Evolutionary conservation across 495 filamentous ascomycete genomes (phyloP).

Genomic region (Aspergillus ostianus): DNA sequence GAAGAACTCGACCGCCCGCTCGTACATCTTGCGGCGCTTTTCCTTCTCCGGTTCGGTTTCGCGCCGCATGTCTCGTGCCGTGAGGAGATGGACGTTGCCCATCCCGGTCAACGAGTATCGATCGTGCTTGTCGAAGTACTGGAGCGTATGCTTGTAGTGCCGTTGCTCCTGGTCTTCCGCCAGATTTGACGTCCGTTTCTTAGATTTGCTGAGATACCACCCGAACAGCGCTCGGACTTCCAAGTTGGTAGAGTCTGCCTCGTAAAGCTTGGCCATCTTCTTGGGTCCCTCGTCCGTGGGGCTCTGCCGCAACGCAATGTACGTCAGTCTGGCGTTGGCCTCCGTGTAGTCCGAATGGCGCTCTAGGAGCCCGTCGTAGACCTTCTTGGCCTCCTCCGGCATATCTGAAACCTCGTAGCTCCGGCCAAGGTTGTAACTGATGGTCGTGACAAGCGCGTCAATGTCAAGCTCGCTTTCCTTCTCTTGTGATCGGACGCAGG

Average conservation of each 20-base stretch:
- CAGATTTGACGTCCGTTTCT: constrained; percentile 74
- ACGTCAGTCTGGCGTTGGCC: constrained; percentile 80
- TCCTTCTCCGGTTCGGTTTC: constrained; percentile 86
- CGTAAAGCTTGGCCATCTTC: constrained; percentile 74
- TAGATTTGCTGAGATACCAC: constrained; percentile 87
- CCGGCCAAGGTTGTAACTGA: constrained; percentile 95
- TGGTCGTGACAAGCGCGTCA: constrained; percentile 87
- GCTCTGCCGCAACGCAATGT: constrained; percentile 80
- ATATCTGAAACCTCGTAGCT: constrained; percentile 85
- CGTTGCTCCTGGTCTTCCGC: constrained; percentile 87
- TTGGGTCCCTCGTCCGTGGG: constrained; percentile 85
- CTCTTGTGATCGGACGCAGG: constrained; percentile 72
- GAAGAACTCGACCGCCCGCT: constrained; percentile 94
- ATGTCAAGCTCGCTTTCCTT: constrained; percentile 64
- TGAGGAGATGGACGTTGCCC: constrained; percentile 86
- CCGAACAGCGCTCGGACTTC: constrained; percentile 91
- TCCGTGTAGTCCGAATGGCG: constrained; percentile 90
- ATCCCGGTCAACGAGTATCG: constrained; percentile 91
- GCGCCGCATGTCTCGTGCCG: constrained; percentile 89
- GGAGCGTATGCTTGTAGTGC: constrained; percentile 93
- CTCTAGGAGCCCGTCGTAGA: constrained; percentile 79
- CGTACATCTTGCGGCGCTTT: constrained; percentile 80
- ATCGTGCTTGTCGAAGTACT: constrained; percentile 94
- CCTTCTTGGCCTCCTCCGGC: constrained; percentile 76
- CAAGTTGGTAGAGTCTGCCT: constrained; percentile 73